Evolutionary conservation across 176 grass and related monocot species (phyloP), one percentile per base, ranked within the genome.

Genomic region (Luzula sylvatica): DNA sequence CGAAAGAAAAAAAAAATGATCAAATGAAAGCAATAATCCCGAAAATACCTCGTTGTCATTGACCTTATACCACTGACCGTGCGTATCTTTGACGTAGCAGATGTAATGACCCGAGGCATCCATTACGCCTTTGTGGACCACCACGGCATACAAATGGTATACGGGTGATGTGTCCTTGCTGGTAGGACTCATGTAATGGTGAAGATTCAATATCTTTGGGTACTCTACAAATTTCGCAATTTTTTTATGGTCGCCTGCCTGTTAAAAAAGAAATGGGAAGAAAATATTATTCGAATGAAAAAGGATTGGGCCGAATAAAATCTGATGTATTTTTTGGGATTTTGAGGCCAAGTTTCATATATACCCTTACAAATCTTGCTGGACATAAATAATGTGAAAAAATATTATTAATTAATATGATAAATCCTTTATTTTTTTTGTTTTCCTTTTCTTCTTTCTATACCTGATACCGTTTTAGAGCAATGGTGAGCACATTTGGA

Each of bases 381-480:
- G 30, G 30, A 9, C 9, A 35, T 35, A 35, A 7, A 7, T 35
- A 9, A 35, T 35, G 9, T 35, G 5, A 0, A 35, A 35, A 35
- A 9, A 7, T 35, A 7, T 35, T 2, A 35, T 4, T 7, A 35
- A 9, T 4, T 4, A 7, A 35, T 35, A 35, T 35, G 30, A 1
- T 4, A 35, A 35, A 35, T 35, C 9, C n/a, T n/a, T n/a, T 32
- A 32, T 9, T 35, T 35, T 35, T 35, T 2, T 35, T 35, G 7
- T 35, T 35, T 4, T 32, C 8, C 8, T 32, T 3, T 32, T 32
- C 29, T 32, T 8, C 30, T 7, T 44, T 51, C 29, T 25, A 30
- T 74, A 94, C 88, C 88, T 94, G 83, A 45, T 79, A 94, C 72
- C 88, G 75, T 71, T 87, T 87, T 46, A 94, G 58, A 39, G 83